Conservation (phyloP, 345 rosid genomes). For the Mangifera indica region DNA sequence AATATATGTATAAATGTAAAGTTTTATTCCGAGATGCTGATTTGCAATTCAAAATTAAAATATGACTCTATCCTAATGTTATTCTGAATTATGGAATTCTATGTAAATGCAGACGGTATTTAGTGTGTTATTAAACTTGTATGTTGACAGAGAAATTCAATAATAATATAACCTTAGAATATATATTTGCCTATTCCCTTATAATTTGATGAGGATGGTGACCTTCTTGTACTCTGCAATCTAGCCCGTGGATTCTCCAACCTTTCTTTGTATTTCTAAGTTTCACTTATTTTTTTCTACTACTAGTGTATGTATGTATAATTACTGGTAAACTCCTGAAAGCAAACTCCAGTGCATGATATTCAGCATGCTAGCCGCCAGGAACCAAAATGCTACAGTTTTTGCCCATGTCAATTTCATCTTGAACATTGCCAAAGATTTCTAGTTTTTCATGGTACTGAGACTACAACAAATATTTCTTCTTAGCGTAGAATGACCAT, state of each 20-base stretch:
- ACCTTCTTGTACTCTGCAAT: background rate
- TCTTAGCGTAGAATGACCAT: background rate
- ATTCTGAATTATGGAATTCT: background rate
- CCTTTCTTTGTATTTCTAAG: background rate
- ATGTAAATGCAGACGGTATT: background rate
- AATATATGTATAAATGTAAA: background rate
- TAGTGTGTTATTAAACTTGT: background rate
- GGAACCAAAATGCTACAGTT: background rate
- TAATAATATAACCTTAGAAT: background rate
- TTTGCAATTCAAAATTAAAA: background rate
- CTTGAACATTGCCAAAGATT: background rate
- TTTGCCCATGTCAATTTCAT: background rate
- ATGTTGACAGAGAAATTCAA: background rate
- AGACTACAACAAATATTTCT: background rate
- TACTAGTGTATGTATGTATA: background rate
- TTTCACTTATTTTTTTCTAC: constrained; percentile 6
- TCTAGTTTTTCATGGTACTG: background rate
- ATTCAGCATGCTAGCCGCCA: background rate
- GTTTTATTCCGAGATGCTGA: background rate
- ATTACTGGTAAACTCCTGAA: background rate
- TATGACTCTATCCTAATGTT: background rate
- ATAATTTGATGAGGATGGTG: background rate
- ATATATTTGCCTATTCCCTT: background rate
- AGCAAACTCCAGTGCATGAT: background rate
- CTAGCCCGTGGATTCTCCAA: background rate